Evolutionary conservation across 2,329 filamentous ascomycete genomes (phyloP), one percentile per base, ranked within the genome.

Genomic region (Cryphonectria japonica): DNA sequence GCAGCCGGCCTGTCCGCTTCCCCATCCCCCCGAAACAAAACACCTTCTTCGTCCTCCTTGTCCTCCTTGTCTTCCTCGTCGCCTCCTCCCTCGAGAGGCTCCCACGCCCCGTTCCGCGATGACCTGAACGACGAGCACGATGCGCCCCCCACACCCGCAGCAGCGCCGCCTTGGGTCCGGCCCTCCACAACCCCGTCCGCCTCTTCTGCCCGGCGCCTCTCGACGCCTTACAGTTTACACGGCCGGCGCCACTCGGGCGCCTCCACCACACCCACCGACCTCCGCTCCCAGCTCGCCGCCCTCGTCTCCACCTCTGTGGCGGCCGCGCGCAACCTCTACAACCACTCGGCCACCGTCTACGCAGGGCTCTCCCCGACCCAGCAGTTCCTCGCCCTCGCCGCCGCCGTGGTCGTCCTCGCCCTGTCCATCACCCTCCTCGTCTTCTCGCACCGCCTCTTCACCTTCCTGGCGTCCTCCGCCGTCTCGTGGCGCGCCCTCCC

Each of bases 401-500:
- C 82, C 34, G 81, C 84, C 11, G 65, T 92, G 22, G 78, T 85
- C 0, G 74, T 85, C n/a, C 80, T 86, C 69, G 83, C 88, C 11
- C 77, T 93, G 16, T 82, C 85, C 39, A 83, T 97, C 68, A 82
- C 94, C 5, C 91, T 93, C 79, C 83, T 97, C 69, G 80, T 95
- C 73, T 96, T 93, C 84, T 93, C 91, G 74, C 91, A 95, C 79
- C 83, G 86, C 74, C 91, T 98, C 78, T 97, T 98, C 83, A 85
- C 87, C 46, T 89, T 87, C 80, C 85, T 98, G 69, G 88, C 86
- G 16, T 93, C 94, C 8, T 81, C 90, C 16, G 93, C 95, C 32
- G 86, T 90, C 79, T 87, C 88, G 74, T 98, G 94, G 94, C 89
- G 93, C 77, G 86, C 89, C 41, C 83, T 94, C 6, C 87, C 85